Conservation (phyloP, 768 basidiomycete species). For the Glaciozyma antarctica region DNA sequence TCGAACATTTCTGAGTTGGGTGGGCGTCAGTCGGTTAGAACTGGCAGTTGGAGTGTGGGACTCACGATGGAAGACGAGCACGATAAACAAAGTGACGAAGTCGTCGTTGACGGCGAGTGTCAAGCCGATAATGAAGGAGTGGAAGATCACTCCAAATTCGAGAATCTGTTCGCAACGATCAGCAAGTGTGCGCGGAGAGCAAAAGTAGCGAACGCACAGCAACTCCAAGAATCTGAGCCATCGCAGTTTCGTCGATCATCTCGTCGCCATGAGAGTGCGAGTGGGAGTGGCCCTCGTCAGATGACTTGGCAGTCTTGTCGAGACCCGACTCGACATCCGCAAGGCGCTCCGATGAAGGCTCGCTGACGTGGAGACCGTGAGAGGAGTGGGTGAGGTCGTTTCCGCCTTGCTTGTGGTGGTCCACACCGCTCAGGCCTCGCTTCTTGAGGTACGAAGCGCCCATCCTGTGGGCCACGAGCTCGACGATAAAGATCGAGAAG, state of each 20-base stretch:
- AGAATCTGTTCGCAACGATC: constrained; percentile 19
- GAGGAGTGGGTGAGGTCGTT: not conserved
- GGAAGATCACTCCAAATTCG: constrained; percentile 38
- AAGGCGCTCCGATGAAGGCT: too few species aligned
- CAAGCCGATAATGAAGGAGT: constrained; percentile 29
- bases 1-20: constrained; percentile 1
- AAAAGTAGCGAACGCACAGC: not conserved
- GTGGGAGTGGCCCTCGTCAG: not conserved
- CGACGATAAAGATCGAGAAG: not conserved
- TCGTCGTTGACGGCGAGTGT: constrained; percentile 32
- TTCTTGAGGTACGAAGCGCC: not conserved
- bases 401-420: not conserved
- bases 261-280: not conserved
- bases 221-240: constrained; percentile 28
- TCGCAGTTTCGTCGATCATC: not conserved
- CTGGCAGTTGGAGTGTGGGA: not conserved
- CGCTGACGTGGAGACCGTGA: not conserved
- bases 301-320: too few species aligned
- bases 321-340: too few species aligned
- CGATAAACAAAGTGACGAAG: constrained; percentile 40
- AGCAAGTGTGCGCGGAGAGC: too few species aligned
- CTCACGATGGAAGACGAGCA: constrained; percentile 35
- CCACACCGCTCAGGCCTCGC: not conserved
- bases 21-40: not conserved
- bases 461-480: not conserved